Percentiles rank a stretch among this genome's conserved stretches.
phyloP scores from a whole-genome alignment of 2,329 filamentous ascomycete genomes.

The Colletotrichum falcatum region DNA sequence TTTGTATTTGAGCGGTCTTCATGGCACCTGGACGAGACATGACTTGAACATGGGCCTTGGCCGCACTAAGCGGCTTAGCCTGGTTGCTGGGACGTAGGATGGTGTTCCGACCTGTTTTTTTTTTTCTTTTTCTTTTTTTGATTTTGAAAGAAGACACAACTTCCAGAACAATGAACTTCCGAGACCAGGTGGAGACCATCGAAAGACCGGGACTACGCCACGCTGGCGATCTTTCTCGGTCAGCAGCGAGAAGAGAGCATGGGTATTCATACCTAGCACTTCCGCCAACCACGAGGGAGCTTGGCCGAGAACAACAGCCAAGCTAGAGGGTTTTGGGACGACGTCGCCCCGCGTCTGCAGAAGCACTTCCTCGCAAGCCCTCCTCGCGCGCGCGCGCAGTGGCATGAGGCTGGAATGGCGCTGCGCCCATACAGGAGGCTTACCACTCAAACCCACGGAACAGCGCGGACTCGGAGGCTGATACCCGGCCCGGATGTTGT shows the following conservation, averaged over 20 bases:
- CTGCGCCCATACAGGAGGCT: constrained; percentile 14
- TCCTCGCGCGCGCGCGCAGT: constrained; percentile 3
- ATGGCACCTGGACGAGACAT: constrained; percentile 26
- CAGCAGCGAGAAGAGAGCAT: constrained; percentile 19
- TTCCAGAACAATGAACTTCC: constrained; percentile 32
- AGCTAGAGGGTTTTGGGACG: constrained; percentile 22
- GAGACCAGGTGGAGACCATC: constrained; percentile 25
- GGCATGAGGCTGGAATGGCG: constrained; percentile 2
- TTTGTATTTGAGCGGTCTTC: neutral
- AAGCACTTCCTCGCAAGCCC: neutral
- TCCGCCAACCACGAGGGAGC: constrained; percentile 10
- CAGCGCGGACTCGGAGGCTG: constrained; percentile 9
- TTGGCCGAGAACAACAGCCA: constrained; percentile 9
- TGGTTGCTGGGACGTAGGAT: constrained; percentile 18
- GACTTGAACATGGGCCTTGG: constrained; percentile 12
- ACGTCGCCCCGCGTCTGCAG: constrained; percentile 29
- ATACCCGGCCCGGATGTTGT: constrained; percentile 2
- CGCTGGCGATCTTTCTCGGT: constrained; percentile 28
- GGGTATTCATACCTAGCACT: neutral
- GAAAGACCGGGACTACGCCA: constrained; percentile 23
- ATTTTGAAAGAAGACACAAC: constrained; percentile 24
- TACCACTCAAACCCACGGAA: constrained; percentile 5
- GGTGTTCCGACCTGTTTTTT: neutral
- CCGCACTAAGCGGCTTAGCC: constrained; percentile 16
- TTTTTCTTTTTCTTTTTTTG: too few relatives aligned